A percentile compares a stretch with the other conserved stretches of the same genome.
phyloP scores from a whole-genome alignment of 176 grass and related monocot genomes.

The Alloteropsis semialata region DNA sequence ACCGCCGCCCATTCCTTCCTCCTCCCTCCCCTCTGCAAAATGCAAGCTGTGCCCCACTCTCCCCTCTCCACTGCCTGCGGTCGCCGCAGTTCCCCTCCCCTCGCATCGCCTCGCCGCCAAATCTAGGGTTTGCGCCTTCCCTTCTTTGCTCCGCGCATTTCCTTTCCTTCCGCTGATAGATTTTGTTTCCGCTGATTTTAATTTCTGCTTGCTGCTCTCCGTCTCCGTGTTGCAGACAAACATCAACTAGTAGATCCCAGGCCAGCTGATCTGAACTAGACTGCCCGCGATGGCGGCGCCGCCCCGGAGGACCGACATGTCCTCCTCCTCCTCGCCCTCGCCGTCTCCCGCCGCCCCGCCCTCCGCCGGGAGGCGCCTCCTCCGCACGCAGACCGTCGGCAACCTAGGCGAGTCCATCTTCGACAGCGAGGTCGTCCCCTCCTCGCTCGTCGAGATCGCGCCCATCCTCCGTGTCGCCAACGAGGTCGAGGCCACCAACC shows the following conservation, averaged over 20 bases:
- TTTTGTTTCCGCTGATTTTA: too few relatives aligned
- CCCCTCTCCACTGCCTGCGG: background rate
- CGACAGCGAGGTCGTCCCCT: conserved; percentile 77
- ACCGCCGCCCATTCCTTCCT: too few relatives aligned
- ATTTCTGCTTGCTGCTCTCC: too few relatives aligned
- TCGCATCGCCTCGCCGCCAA: too few relatives aligned
- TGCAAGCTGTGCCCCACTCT: background rate
- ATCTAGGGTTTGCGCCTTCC: too few relatives aligned
- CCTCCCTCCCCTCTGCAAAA: background rate
- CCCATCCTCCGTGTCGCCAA: conserved; percentile 84
- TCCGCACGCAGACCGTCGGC: conserved; percentile 58
- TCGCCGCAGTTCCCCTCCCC: too few relatives aligned
- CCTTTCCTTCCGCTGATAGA: too few relatives aligned
- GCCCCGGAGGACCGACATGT: conserved; percentile 1
- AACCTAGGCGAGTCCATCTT: conserved; percentile 53
- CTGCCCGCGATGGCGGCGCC: conserved; percentile 20
- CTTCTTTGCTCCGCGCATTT: too few relatives aligned
- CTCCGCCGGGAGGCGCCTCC: conserved; percentile 32
- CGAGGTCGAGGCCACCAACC: conserved; percentile 63
- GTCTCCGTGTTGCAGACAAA: background rate
- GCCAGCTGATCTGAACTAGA: background rate
- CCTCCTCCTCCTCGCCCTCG: conserved; percentile 22
- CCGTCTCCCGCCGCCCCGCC: conserved; percentile 24
- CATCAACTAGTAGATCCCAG: too few relatives aligned
- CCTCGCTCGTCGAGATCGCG: conserved; percentile 63